Evolutionary conservation across 805 yeast species (phyloP).

Genomic region (Teunomyces gatunensis): DNA sequence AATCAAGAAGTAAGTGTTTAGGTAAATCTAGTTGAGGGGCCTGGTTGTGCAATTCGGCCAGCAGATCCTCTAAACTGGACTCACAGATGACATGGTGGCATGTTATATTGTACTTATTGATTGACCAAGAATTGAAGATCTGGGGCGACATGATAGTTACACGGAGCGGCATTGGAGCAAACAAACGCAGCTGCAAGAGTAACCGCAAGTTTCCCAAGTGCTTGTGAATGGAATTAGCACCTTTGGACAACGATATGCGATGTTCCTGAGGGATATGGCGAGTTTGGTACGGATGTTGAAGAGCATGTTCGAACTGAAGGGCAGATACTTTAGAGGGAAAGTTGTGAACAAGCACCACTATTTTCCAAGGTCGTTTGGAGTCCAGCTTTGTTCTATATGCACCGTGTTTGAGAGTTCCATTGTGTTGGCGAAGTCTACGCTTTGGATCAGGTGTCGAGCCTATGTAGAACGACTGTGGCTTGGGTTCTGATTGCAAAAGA

Average conservation of each 20-base stretch:
- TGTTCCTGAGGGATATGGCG: constrained; percentile 48
- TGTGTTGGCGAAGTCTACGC: constrained; percentile 70
- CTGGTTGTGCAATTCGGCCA: not conserved
- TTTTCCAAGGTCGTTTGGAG: constrained; percentile 72
- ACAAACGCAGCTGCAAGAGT: constrained; percentile 42
- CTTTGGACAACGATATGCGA: constrained; percentile 32
- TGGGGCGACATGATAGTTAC: constrained; percentile 44
- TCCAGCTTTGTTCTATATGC: constrained; percentile 62
- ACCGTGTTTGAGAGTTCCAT: constrained; percentile 61
- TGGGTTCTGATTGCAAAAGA: constrained; percentile 57
- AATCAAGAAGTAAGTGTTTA: constrained; percentile 16
- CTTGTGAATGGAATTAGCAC: constrained; percentile 43
- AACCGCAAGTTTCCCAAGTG: constrained; percentile 48
- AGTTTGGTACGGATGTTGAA: constrained; percentile 71
- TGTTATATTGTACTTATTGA: not conserved
- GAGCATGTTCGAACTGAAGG: constrained; percentile 77
- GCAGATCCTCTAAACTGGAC: not conserved
- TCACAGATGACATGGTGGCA: not conserved
- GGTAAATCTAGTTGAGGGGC: constrained; percentile 13
- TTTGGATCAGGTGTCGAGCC: constrained; percentile 83
- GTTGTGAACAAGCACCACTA: constrained; percentile 61
- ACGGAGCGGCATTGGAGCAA: constrained; percentile 43
- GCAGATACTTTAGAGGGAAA: constrained; percentile 71
- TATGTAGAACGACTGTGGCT: constrained; percentile 61
- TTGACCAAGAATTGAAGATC: not conserved